Evolutionary conservation across 2,329 filamentous ascomycete genomes (phyloP).

Genomic region (Nannizzia gypsea): DNA sequence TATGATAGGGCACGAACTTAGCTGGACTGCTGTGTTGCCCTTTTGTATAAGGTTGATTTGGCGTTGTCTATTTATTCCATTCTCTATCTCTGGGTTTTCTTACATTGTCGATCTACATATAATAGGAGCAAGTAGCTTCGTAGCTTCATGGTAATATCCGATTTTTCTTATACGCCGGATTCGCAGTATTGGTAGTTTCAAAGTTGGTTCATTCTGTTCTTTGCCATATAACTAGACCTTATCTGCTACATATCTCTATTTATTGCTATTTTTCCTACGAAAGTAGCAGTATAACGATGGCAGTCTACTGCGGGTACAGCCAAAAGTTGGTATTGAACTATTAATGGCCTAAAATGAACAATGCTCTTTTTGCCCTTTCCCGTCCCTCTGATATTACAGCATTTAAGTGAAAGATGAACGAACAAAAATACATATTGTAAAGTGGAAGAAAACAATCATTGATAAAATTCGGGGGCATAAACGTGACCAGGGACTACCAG

Average conservation of each 20-base stretch:
- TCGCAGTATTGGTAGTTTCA: no score
- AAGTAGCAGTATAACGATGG: not conserved
- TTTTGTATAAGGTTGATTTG: not conserved
- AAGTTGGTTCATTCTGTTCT: no score
- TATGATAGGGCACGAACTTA: not conserved
- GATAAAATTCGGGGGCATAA: not conserved
- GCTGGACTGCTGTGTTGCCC: not conserved
- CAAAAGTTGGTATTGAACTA: not conserved
- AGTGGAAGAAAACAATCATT: not conserved
- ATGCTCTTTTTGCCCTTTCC: not conserved
- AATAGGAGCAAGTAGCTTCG: not conserved
- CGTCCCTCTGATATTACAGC: not conserved
- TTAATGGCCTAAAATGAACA: not conserved
- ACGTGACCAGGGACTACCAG: not conserved
- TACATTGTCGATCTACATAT: not conserved
- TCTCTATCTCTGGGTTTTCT: not conserved
- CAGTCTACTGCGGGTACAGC: not conserved
- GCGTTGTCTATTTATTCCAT: not conserved
- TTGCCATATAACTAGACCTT: no score
- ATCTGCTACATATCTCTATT: not conserved
- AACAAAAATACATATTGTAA: not conserved
- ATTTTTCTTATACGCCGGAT: no score
- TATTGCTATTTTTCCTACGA: not conserved
- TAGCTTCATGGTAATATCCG: no score
- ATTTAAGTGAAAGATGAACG: not conserved